Conservation (phyloP, 2,329 filamentous ascomycete genomes). For the Corinectria fuckeliana region DNA sequence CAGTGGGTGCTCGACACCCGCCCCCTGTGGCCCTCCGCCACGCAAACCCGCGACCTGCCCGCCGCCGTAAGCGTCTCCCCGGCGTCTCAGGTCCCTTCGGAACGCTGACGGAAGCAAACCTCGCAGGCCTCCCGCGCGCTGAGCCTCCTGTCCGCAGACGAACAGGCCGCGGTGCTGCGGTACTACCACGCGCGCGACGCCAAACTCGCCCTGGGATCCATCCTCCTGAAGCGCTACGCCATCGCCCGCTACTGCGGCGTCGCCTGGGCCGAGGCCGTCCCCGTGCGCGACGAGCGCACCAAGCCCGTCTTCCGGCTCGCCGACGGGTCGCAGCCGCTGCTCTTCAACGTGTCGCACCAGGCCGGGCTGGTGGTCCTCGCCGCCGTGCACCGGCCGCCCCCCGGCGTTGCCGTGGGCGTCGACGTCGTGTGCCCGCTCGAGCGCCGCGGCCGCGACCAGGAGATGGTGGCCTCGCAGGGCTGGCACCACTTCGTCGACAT, state of each 20-base stretch:
- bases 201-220: slow-evolving; percentile 75
- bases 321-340: slow-evolving; percentile 55
- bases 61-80: slow-evolving; percentile 47
- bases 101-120: neutral
- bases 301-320: slow-evolving; percentile 61
- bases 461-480: slow-evolving; percentile 62
- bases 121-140: slow-evolving; percentile 62
- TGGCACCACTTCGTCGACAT: slow-evolving; percentile 74
- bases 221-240: slow-evolving; percentile 75
- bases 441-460: slow-evolving; percentile 66
- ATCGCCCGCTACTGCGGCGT: slow-evolving; percentile 64
- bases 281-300: slow-evolving; percentile 61
- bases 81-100: neutral
- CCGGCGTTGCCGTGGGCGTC: slow-evolving; percentile 63
- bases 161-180: slow-evolving; percentile 62
- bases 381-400: slow-evolving; percentile 52
- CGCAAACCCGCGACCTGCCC: slow-evolving; percentile 55
- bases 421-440: slow-evolving; percentile 81
- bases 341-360: slow-evolving; percentile 82
- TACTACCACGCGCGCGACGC: slow-evolving; percentile 75
- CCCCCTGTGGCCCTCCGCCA: slow-evolving; percentile 60
- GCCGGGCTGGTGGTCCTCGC: slow-evolving; percentile 75
- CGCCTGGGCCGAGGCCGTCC: slow-evolving; percentile 64
- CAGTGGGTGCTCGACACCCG: slow-evolving; percentile 70
- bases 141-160: slow-evolving; percentile 57